phyloP scores from a whole-genome alignment of 345 rosid species.

The Streptanthus diversifolius region DNA sequence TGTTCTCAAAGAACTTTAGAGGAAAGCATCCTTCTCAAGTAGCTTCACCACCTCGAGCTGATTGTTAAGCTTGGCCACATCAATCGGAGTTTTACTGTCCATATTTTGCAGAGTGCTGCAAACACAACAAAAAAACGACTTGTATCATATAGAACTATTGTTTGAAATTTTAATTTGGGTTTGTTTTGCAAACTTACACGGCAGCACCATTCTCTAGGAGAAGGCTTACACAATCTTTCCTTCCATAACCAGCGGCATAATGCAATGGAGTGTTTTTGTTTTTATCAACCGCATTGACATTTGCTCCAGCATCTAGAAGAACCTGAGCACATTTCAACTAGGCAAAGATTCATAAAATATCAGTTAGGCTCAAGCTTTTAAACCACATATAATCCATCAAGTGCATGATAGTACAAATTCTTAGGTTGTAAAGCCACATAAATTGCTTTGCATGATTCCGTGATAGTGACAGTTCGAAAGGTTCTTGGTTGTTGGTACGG shows the following conservation, averaged over 20 bases:
- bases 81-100: slow-evolving; percentile 90
- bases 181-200: slow-evolving; percentile 59
- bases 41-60: slow-evolving; percentile 84
- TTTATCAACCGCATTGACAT: slow-evolving; percentile 83
- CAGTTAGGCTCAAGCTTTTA: not conserved
- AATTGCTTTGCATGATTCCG: not conserved
- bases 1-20: slow-evolving; percentile 39
- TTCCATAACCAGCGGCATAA: slow-evolving; percentile 94
- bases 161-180: not conserved
- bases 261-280: slow-evolving; percentile 93
- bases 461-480: not conserved
- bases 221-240: slow-evolving; percentile 89
- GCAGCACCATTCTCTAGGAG: slow-evolving; percentile 87
- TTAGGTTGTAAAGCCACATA: not conserved
- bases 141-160: not conserved
- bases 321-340: slow-evolving; percentile 83
- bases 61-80: slow-evolving; percentile 88
- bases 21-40: slow-evolving; percentile 89
- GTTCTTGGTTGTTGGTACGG: not conserved
- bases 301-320: slow-evolving; percentile 82
- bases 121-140: not conserved
- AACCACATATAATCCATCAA: not conserved
- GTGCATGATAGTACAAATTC: not conserved
- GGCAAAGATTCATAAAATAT: not conserved
- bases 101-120: slow-evolving; percentile 81